These are phyloP conservation scores for Arthrobotrys musiformis DNA, from an alignment of 2,329 filamentous ascomycete species.

Conservation along the genomic window DNA sequence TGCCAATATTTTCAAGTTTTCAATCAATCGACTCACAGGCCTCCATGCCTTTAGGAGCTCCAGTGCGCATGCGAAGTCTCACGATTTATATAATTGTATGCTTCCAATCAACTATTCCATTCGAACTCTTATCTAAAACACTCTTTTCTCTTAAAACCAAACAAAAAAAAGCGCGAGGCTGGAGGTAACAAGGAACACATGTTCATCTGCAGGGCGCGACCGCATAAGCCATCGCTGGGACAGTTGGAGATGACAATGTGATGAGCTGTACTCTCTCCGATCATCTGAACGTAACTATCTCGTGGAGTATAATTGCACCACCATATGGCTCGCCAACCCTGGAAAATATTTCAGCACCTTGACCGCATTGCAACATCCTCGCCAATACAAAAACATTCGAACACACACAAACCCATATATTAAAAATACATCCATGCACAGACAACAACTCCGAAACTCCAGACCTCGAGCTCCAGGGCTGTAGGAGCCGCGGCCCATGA, in stretches of 20 bases:
- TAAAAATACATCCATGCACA: background rate
- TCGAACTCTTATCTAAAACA: too few relatives aligned
- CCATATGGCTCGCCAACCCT: background rate
- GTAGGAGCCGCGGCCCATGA: background rate
- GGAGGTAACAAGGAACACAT: background rate
- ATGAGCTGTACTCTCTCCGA: background rate
- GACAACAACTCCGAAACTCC: background rate
- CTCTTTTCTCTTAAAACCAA: too few relatives aligned
- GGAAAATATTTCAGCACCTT: too few relatives aligned
- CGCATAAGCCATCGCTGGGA: background rate
- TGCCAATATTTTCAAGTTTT: too few relatives aligned
- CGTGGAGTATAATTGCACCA: background rate
- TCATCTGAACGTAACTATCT: background rate
- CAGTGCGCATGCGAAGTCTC: too few relatives aligned
- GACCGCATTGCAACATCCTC: conserved; percentile 28
- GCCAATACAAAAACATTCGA: conserved; percentile 11
- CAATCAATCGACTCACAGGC: too few relatives aligned
- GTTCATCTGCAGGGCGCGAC: conserved; percentile 30
- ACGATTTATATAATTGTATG: too few relatives aligned
- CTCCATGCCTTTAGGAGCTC: too few relatives aligned
- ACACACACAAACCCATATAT: background rate
- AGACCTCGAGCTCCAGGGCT: background rate
- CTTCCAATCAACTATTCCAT: too few relatives aligned
- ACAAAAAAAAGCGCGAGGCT: background rate
- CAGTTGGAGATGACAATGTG: background rate